Conservation (phyloP, 1,139 yeast genomes). For the Suhomyces wounanorum region DNA sequence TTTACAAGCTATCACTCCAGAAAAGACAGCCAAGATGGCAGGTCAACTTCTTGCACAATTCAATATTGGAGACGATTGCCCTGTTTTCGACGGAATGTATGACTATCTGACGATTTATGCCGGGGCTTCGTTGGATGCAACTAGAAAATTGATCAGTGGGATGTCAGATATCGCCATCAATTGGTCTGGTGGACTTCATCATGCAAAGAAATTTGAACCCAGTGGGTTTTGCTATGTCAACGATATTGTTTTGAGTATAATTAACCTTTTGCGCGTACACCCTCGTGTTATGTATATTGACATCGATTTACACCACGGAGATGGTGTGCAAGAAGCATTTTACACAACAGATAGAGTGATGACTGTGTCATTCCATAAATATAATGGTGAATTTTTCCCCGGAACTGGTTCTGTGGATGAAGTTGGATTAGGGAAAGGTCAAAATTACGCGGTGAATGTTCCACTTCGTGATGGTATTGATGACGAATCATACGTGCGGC, state of each 20-base stretch:
- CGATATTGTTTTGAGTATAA: slow-evolving; percentile 87
- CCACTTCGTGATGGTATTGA: slow-evolving; percentile 95
- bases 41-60: slow-evolving; percentile 65
- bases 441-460: slow-evolving; percentile 85
- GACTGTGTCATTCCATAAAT: slow-evolving; percentile 94
- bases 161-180: slow-evolving; percentile 95
- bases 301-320: slow-evolving; percentile 96
- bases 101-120: slow-evolving; percentile 85
- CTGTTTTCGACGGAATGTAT: slow-evolving; percentile 92
- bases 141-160: slow-evolving; percentile 77
- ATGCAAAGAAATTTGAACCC: slow-evolving; percentile 92
- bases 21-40: slow-evolving; percentile 61
- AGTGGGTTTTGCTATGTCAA: slow-evolving; percentile 95
- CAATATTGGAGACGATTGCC: slow-evolving; percentile 97
- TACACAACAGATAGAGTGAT: slow-evolving; percentile 93
- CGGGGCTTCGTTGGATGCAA: slow-evolving; percentile 92
- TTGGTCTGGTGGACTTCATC: slow-evolving; percentile 97
- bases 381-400: slow-evolving; percentile 94
- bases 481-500: slow-evolving; percentile 79
- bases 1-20: slow-evolving; percentile 79
- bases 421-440: slow-evolving; percentile 83
- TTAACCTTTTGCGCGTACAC: slow-evolving; percentile 79
- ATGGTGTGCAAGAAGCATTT: slow-evolving; percentile 97
- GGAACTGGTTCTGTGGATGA: slow-evolving; percentile 93
- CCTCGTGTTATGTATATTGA: slow-evolving; percentile 93